Conservation (phyloP, 768 basidiomycete species). For the Termitomyces sp. region DNA sequence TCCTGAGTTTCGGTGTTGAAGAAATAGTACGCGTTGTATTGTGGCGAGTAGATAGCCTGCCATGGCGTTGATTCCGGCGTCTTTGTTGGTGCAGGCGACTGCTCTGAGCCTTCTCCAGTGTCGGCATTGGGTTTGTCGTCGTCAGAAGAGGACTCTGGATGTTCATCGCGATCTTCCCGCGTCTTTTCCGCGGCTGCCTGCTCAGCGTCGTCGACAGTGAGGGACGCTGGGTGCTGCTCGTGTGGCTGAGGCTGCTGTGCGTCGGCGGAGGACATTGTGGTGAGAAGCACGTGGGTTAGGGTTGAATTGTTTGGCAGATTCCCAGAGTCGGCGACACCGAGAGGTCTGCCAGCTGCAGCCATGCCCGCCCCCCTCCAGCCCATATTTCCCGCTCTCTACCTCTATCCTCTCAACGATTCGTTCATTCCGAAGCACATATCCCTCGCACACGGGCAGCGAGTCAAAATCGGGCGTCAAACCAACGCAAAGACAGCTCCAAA, state of each 20-base stretch:
- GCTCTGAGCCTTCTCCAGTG: neutral
- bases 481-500: conserved; percentile 92
- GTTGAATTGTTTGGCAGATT: conserved; percentile 15
- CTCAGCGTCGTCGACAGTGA: neutral
- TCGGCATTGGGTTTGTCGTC: neutral
- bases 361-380: conserved; percentile 25
- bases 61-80: too few relatives aligned
- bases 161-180: neutral
- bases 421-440: conserved; percentile 93
- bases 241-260: neutral
- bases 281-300: conserved; percentile 10
- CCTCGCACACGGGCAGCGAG: conserved; percentile 62
- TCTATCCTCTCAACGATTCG: conserved; percentile 93
- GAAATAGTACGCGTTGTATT: conserved; percentile 83
- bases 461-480: conserved; percentile 94
- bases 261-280: neutral
- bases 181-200: neutral
- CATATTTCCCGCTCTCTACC: conserved; percentile 49
- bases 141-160: neutral
- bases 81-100: too few relatives aligned
- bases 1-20: conserved; percentile 71
- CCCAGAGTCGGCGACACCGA: conserved; percentile 1
- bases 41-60: conserved; percentile 80
- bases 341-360: conserved; percentile 19
- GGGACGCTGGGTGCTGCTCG: neutral